Conservation (phyloP, 2,329 filamentous ascomycete species). For the Colletotrichum sp. region DNA sequence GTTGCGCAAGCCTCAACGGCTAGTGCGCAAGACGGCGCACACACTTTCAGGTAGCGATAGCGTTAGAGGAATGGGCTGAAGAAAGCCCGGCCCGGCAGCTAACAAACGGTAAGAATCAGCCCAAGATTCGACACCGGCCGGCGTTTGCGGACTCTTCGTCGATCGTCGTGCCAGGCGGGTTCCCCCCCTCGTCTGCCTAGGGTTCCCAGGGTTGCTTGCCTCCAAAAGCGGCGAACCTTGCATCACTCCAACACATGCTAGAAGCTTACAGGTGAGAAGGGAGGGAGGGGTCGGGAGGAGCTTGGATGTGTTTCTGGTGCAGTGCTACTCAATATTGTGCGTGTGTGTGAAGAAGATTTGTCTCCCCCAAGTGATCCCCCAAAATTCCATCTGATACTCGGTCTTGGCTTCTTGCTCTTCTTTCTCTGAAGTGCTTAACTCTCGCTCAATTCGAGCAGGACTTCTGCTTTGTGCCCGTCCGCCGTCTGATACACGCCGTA, state of each 20-base stretch:
- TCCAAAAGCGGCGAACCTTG: constrained; percentile 7
- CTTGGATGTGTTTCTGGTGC: neutral
- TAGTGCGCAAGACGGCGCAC: neutral
- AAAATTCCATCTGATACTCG: neutral
- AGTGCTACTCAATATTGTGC: neutral
- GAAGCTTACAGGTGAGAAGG: neutral
- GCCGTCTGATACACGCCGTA: neutral
- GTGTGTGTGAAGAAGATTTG: neutral
- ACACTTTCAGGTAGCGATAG: neutral
- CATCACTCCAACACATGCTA: neutral
- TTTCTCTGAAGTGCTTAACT: neutral
- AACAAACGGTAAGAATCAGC: neutral
- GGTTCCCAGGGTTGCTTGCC: neutral
- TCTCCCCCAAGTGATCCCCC: neutral
- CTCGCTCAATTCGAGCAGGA: neutral
- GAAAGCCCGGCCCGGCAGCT: neutral
- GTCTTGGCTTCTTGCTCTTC: neutral
- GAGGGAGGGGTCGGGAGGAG: neutral
- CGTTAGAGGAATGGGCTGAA: neutral
- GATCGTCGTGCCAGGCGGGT: neutral
- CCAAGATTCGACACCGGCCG: constrained; percentile 2
- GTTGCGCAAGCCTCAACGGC: neutral
- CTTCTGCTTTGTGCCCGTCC: neutral
- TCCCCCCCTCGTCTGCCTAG: neutral
- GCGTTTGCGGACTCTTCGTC: constrained; percentile 8